Conservation (phyloP, 257 asterid species). For the Ocimum tenuiflorum region DNA sequence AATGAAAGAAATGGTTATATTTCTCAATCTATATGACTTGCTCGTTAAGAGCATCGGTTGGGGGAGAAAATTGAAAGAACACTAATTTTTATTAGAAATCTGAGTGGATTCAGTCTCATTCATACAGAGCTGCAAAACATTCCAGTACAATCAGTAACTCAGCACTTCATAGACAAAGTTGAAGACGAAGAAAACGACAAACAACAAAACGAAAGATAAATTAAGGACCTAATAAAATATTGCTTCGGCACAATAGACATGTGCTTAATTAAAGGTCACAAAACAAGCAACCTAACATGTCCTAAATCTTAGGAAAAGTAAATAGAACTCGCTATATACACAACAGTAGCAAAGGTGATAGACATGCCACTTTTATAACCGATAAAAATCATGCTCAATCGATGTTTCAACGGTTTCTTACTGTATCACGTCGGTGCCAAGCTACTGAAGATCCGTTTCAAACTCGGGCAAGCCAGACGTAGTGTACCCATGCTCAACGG, state of each 20-base stretch:
- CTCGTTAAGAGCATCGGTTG: no score
- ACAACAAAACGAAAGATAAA: not conserved
- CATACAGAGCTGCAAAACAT: no score
- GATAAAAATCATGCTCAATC: not conserved
- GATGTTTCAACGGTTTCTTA: not conserved
- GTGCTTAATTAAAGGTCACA: not conserved
- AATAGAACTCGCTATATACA: slow-evolving; percentile 19
- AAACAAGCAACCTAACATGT: not conserved
- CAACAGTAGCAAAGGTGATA: not conserved
- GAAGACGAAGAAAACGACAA: not conserved
- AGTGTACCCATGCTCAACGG: slow-evolving; percentile 57
- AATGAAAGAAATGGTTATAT: no score
- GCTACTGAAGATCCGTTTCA: slow-evolving; percentile 90
- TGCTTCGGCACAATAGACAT: not conserved
- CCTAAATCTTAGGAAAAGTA: not conserved
- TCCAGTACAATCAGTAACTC: not conserved
- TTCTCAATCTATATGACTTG: no score
- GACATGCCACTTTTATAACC: not conserved
- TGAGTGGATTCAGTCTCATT: no score
- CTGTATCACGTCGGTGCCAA: slow-evolving; percentile 37
- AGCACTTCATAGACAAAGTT: not conserved
- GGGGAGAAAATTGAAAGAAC: no score
- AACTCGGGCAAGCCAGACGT: slow-evolving; percentile 67
- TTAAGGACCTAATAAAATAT: not conserved
- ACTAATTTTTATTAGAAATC: no score